These are phyloP conservation scores for Venturia carpophila DNA, from an alignment of 2,329 filamentous ascomycete genomes.

Conservation along the genomic window DNA sequence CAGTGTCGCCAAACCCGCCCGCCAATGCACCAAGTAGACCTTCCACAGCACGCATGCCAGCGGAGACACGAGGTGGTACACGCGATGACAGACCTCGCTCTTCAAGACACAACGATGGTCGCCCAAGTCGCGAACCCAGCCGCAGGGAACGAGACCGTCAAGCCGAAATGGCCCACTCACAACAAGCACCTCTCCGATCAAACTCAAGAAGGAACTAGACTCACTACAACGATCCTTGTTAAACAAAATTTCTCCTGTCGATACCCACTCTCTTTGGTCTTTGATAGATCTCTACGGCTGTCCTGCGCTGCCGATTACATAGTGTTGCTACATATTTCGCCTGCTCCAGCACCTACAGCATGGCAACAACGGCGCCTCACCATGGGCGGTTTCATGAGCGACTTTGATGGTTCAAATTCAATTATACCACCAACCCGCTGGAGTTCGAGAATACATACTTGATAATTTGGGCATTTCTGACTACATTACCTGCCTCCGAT, in stretches of 20 bases:
- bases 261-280: slow-evolving; percentile 1
- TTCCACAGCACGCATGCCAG: slow-evolving; percentile 1
- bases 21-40: slow-evolving; percentile 3
- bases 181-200: slow-evolving; percentile 4
- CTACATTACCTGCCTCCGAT: too few species aligned
- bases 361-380: not conserved
- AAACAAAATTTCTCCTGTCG: not conserved
- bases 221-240: not conserved
- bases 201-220: not conserved
- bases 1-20: not conserved
- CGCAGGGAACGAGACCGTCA: not conserved
- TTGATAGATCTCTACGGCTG: not conserved
- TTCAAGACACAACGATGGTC: not conserved
- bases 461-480: too few species aligned
- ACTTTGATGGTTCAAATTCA: not conserved
- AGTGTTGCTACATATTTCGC: not conserved
- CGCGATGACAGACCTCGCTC: slow-evolving; percentile 1
- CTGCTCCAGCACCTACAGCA: not conserved
- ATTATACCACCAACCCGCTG: too few species aligned
- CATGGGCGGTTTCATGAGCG: not conserved
- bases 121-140: slow-evolving; percentile 5
- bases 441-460: too few species aligned
- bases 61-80: not conserved
- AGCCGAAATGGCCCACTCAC: not conserved
- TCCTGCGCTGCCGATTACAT: too few species aligned